These are phyloP conservation scores for Agapanthus africanus DNA, from an alignment of 106 monocot species.

Conservation along the genomic window DNA sequence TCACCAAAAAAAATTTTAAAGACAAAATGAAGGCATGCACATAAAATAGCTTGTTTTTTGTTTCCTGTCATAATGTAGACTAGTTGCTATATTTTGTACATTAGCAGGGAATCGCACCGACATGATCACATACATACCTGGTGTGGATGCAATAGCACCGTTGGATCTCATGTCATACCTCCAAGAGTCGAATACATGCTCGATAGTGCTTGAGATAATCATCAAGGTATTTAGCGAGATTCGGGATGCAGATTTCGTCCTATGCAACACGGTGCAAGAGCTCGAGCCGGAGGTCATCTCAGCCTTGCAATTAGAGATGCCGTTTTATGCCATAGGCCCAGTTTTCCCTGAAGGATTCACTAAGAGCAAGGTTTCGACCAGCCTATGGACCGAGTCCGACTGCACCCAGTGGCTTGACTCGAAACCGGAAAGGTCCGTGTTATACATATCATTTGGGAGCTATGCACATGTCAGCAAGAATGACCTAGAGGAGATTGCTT, in stretches of 20 bases:
- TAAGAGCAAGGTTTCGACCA: slow-evolving; percentile 32
- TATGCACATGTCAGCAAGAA: slow-evolving; percentile 44
- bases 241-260: slow-evolving; percentile 40
- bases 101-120: slow-evolving; percentile 42
- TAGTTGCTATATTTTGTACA: too few relatives aligned
- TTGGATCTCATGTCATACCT: slow-evolving; percentile 67
- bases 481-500: slow-evolving; percentile 52
- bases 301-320: slow-evolving; percentile 27
- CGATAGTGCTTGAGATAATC: slow-evolving; percentile 48
- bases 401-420: slow-evolving; percentile 66
- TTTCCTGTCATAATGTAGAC: too few relatives aligned
- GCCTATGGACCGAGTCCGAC: slow-evolving; percentile 64
- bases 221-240: slow-evolving; percentile 49
- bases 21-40: too few relatives aligned
- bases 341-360: slow-evolving; percentile 34
- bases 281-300: slow-evolving; percentile 43
- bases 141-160: slow-evolving; percentile 44
- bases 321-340: slow-evolving; percentile 70
- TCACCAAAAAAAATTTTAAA: too few relatives aligned
- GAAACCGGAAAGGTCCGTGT: slow-evolving; percentile 28
- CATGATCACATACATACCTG: slow-evolving; percentile 58
- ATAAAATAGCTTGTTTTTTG: too few relatives aligned
- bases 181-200: slow-evolving; percentile 32
- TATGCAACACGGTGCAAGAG: slow-evolving; percentile 64
- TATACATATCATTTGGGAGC: slow-evolving; percentile 83